Conservation (phyloP, 345 rosid genomes). For the Anacardium occidentale region DNA sequence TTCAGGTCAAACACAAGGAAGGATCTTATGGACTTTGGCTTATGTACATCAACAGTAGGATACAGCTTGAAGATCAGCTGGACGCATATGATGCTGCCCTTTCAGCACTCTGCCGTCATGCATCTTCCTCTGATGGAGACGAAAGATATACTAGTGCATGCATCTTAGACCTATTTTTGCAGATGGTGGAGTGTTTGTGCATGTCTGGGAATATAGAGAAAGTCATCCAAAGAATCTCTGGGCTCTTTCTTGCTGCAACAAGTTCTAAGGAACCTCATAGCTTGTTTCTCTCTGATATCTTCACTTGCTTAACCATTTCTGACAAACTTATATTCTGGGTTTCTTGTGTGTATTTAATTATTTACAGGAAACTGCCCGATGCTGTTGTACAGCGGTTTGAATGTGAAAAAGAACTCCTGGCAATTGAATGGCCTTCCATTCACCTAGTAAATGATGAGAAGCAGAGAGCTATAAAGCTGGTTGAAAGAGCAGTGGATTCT, state of each 20-base stretch:
- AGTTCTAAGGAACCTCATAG: conserved; percentile 59
- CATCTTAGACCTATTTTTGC: conserved; percentile 86
- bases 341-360: conserved; percentile 93
- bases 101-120: conserved; percentile 48
- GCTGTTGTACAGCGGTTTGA: conserved; percentile 67
- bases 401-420: conserved; percentile 64
- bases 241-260: conserved; percentile 39
- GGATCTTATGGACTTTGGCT: conserved; percentile 86
- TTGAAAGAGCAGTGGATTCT: conserved; percentile 48
- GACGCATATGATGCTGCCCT: conserved; percentile 73
- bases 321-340: conserved; percentile 97
- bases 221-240: conserved; percentile 56
- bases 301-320: conserved; percentile 79
- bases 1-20: conserved; percentile 72
- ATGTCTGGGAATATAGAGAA: conserved; percentile 68
- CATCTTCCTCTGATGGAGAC: conserved; percentile 41
- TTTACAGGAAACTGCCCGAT: conserved; percentile 96
- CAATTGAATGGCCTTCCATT: conserved; percentile 75
- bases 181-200: conserved; percentile 78
- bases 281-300: conserved; percentile 69
- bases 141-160: conserved; percentile 57
- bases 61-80: conserved; percentile 60
- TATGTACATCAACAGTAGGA: conserved; percentile 81
- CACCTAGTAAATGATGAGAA: conserved; percentile 50
- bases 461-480: conserved; percentile 48